Evolutionary conservation across 169 alveolate species (phyloP).

Genomic region (Theileria equi): DNA sequence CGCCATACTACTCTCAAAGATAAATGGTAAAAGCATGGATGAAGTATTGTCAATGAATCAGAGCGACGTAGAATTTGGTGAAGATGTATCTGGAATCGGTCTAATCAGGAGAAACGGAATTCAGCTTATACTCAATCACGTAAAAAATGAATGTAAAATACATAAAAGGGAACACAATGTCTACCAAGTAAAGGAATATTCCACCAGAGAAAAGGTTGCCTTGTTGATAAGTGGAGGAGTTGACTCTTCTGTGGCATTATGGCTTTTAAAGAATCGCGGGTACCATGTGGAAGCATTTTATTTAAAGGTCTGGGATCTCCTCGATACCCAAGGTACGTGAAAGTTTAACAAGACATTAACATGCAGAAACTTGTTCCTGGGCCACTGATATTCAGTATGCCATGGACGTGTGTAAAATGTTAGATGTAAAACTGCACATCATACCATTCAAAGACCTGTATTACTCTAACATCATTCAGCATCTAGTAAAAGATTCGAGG

Average conservation of each 20-base stretch:
- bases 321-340: slow-evolving; percentile 16
- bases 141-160: slow-evolving; percentile 14
- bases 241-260: slow-evolving; percentile 71
- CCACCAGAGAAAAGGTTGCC: too few species aligned
- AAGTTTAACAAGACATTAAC: neutral
- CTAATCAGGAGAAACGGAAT: slow-evolving; percentile 30
- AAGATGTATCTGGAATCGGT: neutral
- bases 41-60: neutral
- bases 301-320: slow-evolving; percentile 57
- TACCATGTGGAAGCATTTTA: slow-evolving; percentile 66
- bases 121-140: slow-evolving; percentile 39
- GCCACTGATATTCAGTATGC: slow-evolving; percentile 58
- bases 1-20: slow-evolving; percentile 25
- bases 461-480: slow-evolving; percentile 49
- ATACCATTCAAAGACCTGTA: slow-evolving; percentile 69
- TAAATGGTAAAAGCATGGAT: neutral
- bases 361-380: slow-evolving; percentile 44
- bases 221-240: slow-evolving; percentile 74
- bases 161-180: slow-evolving; percentile 1
- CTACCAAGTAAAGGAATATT: neutral
- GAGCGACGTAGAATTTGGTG: neutral
- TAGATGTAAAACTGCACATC: slow-evolving; percentile 61
- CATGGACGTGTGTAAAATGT: slow-evolving; percentile 25
- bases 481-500: slow-evolving; percentile 48
- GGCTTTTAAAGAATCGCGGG: slow-evolving; percentile 67